Base-by-base conservation (phyloP, 2,329 filamentous ascomycete genomes). In the Verticillium klebahnii region DNA sequence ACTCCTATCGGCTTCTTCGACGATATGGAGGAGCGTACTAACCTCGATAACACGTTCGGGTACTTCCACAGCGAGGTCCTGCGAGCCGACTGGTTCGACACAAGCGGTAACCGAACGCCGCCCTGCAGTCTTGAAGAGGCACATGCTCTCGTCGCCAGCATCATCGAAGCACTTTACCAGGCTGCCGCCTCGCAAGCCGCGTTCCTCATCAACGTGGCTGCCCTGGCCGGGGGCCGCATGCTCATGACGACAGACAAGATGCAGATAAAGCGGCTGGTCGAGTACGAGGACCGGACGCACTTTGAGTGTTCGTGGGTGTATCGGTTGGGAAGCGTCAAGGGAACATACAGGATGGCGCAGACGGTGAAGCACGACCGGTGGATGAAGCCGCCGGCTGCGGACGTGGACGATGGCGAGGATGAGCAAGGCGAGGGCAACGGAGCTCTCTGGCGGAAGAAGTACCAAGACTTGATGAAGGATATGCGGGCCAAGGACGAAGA, bases 141-240 rank as follows among this genome's bases (percentile, higher is more conserved):
- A 1, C 72, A 75, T 12, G 83, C 81, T 34, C 75, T 89, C n/a
- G 77, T 81, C 58, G 78, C 82, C 62, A 75, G 80, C 54, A 78
- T 82, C n/a, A 75, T 87, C 29, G 79, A 82, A 60, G 80, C 80
- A 60, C 77, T 87, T 63, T 78, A 81, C 63, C 77, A 76, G 45
- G 77, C 80, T 55, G 82, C 84, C 0, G 72, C 75, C 1, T 82
- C 78, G 12, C 79, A 82, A 5, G 80, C 87, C 68, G 77, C 80
- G 0, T 87, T 88, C 65, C 73, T 88, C 14, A 82, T 86, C 65
- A 88, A 87, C 67, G 70, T 88, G 6, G 80, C 85, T 0, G 84
- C 83, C 5, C 75, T 88, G 12, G 80, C 80, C 0, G 85, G 86
- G 9, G 82, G 82, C 3, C 78, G 75, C 57, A 71, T 81, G 32